Evolutionary conservation across 495 filamentous ascomycete genomes (phyloP).

Genomic region (Platismatia glauca): DNA sequence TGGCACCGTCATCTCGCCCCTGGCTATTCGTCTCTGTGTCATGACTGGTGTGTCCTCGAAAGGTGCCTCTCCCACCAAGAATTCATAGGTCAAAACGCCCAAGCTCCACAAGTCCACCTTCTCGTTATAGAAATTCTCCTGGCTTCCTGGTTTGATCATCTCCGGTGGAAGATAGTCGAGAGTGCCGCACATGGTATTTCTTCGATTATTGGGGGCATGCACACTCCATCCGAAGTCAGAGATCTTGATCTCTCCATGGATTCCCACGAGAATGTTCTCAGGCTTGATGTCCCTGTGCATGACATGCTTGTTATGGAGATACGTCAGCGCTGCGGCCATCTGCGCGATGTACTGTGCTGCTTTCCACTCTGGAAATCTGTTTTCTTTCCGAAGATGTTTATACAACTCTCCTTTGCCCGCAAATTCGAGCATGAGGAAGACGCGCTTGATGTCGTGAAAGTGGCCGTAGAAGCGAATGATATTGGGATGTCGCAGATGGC

Average conservation of each 20-base stretch:
- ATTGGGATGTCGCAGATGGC: conserved; percentile 91
- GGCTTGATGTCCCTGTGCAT: conserved; percentile 99
- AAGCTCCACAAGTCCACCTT: conserved; percentile 96
- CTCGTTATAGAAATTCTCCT: conserved; percentile 82
- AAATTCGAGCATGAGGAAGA: conserved; percentile 94
- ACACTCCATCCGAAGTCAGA: conserved; percentile 98
- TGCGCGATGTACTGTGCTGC: conserved; percentile 97
- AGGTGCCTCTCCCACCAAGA: conserved; percentile 88
- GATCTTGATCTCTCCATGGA: conserved; percentile 98
- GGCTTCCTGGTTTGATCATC: conserved; percentile 77
- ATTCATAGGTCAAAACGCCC: conserved; percentile 93
- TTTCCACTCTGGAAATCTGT: conserved; percentile 88
- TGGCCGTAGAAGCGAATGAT: conserved; percentile 90
- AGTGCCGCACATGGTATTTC: conserved; percentile 94
- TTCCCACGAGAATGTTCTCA: conserved; percentile 94
- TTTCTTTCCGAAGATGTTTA: conserved; percentile 85
- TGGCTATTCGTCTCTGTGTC: conserved; percentile 83
- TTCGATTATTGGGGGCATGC: conserved; percentile 88
- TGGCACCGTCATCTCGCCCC: conserved; percentile 88
- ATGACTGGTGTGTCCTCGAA: conserved; percentile 94
- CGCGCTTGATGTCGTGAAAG: conserved; percentile 93
- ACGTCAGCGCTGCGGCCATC: conserved; percentile 87
- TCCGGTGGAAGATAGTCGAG: conserved; percentile 95
- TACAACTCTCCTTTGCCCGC: conserved; percentile 94
- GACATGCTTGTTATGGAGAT: conserved; percentile 94